Evolutionary conservation across 805 yeast genomes (phyloP), one percentile per base, ranked within the genome.

Genomic region (Candida corydali): DNA sequence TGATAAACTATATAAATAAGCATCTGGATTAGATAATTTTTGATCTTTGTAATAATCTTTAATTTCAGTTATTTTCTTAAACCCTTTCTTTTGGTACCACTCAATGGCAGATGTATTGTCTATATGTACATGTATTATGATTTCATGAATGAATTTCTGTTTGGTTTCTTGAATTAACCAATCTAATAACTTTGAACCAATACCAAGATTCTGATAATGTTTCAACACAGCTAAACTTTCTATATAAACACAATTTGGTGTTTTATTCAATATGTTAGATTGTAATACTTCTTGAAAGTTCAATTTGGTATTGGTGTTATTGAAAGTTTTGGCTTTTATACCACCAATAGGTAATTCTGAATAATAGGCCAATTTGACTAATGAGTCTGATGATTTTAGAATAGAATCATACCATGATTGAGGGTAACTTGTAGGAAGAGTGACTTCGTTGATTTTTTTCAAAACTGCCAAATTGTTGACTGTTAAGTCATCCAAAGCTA

Each of bases 321-420:
- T 68, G 36, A 72, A 60, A 7, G 69, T 58, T 45, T 65, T 69
- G 38, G 83, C 81, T 42, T 80, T 78, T 33, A 87, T 62, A 3
- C 79, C 82, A 11, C 93, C 96, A 3, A 87, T 91, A 6, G 95
- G 87, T 5, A 84, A 74, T 50, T 83, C 95, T 33, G 82, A 74
- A 57, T 70, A 82, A 59, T 69, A 84, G 0, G 82, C 84, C 38
- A 79, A 61, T 50, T 80, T 71, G 23, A 72, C 70, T 23, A 82
- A 60, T 19, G 77, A 80, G 17, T 68, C 77, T 1, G 66, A 50
- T 1, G 36, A 30, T 2, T 67, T 61, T 17, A 70, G 55, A 10
- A 76, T 61, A 16, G 70, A 70, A 20, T 65, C 46, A 44, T 79
- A 78, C 71, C 81, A 80, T 2, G 59, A 44, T 1, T 73, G 75